Evolutionary conservation across 345 rosid genomes (phyloP).

Genomic region (Syzygium jambos): DNA sequence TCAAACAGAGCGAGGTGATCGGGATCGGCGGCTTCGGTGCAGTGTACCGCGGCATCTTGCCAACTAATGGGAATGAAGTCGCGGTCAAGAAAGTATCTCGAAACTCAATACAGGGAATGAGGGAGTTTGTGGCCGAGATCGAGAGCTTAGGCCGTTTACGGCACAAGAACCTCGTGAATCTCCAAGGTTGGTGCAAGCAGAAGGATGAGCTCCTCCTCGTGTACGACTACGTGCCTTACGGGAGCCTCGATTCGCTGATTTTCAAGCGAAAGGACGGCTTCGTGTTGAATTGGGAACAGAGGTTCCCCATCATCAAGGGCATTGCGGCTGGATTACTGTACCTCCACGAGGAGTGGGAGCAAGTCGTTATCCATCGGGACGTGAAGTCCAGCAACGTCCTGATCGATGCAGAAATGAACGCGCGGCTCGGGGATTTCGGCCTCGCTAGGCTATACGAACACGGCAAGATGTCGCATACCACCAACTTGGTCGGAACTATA

Average conservation of each 20-base stretch:
- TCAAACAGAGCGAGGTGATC: constrained; percentile 47
- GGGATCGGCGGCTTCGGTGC: constrained; percentile 70
- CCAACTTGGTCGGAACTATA: constrained; percentile 54
- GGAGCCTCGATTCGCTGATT: constrained; percentile 54
- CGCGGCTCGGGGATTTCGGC: constrained; percentile 67
- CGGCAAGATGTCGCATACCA: constrained; percentile 44
- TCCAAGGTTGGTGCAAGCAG: constrained; percentile 68
- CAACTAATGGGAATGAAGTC: constrained; percentile 18
- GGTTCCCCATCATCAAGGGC: constrained; percentile 58
- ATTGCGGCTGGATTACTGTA: constrained; percentile 57
- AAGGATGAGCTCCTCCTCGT: constrained; percentile 54
- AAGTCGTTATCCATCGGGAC: constrained; percentile 71
- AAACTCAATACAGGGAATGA: constrained; percentile 60
- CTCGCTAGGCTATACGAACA: constrained; percentile 70
- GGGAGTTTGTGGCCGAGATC: constrained; percentile 68
- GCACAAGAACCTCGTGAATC: constrained; percentile 61
- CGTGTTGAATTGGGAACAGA: constrained; percentile 52
- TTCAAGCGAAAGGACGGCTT: constrained; percentile 9
- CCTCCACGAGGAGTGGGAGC: constrained; percentile 69
- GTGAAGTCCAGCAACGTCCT: constrained; percentile 73
- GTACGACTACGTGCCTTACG: constrained; percentile 60
- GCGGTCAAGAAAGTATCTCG: constrained; percentile 61
- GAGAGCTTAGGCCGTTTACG: constrained; percentile 61
- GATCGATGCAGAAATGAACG: constrained; percentile 59
- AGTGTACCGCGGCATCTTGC: constrained; percentile 56